Evolutionary conservation across 2,329 filamentous ascomycete genomes (phyloP), one percentile per base, ranked within the genome.

Genomic region (Phyllosticta citribraziliensis): DNA sequence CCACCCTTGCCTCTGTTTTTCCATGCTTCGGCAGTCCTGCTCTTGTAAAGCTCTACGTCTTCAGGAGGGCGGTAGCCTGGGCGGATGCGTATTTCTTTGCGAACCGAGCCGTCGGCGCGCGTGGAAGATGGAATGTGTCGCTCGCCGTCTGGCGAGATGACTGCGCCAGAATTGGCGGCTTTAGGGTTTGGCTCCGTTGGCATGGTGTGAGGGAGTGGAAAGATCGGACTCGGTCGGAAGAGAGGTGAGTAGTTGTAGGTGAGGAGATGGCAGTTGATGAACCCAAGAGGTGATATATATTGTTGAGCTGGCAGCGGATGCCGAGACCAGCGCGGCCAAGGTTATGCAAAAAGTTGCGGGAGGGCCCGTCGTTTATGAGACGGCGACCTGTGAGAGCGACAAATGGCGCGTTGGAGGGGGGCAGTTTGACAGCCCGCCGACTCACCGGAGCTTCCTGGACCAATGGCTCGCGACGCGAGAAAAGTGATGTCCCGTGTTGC

Each of bases 1-100:
- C 83, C 88, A 62, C 74, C 78, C 62, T 83, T 85, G 25, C 83
- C 84, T 58, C 90, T 85, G 67, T 84, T 91, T 70, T 91, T 91
- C 78, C 89, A 96, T 56, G 84, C 85, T 72, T 94, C 88, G 56
- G 92, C 92, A 1, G 87, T 91, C 62, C 89, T 87, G 75, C 96
- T 97, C 78, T 91, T 95, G 82, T 99, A 99, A 54, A 96, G 81
- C 71, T 97, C 91, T 65, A 97, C 88, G 75, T 99, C 94, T 76
- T 99, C 94, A 0, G 92, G 91, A 1, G 94, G 95, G 35, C 87
- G 86, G 76, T 97, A 99, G 59, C 94, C 95, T 0, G 94, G 93
- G 30, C 91, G 86, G 64, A 99, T 91, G 70, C 90, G 90, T 72
- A 97, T 97, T 70, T 96, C 93, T 71, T 89, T 95, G 61, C 94